These are phyloP conservation scores for Xylaria sp. DNA, from an alignment of 2,329 filamentous ascomycete species.

Conservation along the genomic window DNA sequence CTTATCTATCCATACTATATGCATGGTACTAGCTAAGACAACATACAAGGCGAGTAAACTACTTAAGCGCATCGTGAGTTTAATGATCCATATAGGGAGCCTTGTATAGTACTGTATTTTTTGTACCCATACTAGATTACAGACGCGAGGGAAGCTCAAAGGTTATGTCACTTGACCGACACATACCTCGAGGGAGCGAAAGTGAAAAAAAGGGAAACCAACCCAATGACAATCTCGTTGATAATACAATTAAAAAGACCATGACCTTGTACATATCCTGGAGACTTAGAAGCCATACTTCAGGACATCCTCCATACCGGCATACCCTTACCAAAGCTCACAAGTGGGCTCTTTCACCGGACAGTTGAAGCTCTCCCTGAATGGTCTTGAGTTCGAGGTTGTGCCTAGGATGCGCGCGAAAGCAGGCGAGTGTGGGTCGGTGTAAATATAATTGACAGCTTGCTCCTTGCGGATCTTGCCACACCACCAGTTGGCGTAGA, in stretches of 20 bases:
- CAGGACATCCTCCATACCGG: neutral
- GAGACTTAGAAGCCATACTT: neutral
- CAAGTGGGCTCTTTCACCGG: constrained; percentile 73
- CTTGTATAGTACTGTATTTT: neutral
- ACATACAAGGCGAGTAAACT: neutral
- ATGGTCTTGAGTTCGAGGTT: constrained; percentile 74
- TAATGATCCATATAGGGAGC: too few species aligned
- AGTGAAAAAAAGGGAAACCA: neutral
- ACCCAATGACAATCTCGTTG: constrained; percentile 11
- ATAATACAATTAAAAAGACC: constrained; percentile 23
- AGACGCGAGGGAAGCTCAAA: neutral
- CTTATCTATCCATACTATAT: neutral
- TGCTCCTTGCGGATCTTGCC: constrained; percentile 69
- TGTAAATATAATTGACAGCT: constrained; percentile 67
- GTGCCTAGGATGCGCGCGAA: constrained; percentile 71
- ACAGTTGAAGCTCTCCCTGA: constrained; percentile 75
- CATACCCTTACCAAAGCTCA: constrained; percentile 69
- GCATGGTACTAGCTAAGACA: too few species aligned
- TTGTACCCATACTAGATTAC: constrained; percentile 4
- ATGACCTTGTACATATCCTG: neutral
- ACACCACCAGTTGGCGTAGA: constrained; percentile 73
- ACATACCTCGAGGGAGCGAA: neutral
- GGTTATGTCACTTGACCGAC: neutral
- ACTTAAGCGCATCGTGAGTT: neutral
- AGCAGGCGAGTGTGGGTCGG: constrained; percentile 73